A percentile compares a stretch with the other conserved stretches of the same genome.
phyloP scores from a whole-genome alignment of 2,329 filamentous ascomycete genomes.

The Fusarium nurragi region DNA sequence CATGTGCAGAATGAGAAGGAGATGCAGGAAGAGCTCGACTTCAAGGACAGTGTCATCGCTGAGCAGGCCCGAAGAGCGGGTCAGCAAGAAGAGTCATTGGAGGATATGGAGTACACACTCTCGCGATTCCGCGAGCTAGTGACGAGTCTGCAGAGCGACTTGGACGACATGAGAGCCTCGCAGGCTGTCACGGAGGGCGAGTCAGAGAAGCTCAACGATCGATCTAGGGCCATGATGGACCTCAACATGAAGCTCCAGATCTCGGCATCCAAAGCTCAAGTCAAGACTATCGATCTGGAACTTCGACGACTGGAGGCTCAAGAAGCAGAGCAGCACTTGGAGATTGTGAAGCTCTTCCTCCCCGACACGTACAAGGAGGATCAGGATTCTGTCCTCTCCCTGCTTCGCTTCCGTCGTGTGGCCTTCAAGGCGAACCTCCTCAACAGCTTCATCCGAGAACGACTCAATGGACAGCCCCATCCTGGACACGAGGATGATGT shows the following conservation, averaged over 20 bases:
- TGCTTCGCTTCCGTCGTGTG: slow-evolving; percentile 87
- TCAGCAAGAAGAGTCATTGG: slow-evolving; percentile 81
- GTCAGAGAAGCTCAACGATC: slow-evolving; percentile 86
- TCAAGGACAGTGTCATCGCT: slow-evolving; percentile 83
- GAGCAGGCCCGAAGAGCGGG: slow-evolving; percentile 78
- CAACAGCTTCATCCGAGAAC: slow-evolving; percentile 80
- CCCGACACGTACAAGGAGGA: slow-evolving; percentile 85
- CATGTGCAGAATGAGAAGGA: slow-evolving; percentile 94
- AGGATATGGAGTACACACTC: slow-evolving; percentile 91
- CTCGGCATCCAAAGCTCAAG: slow-evolving; percentile 89
- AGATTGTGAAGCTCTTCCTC: slow-evolving; percentile 88
- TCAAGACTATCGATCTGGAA: slow-evolving; percentile 94
- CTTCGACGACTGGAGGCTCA: slow-evolving; percentile 86
- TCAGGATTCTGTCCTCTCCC: slow-evolving; percentile 84
- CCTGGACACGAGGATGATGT: slow-evolving; percentile 79
- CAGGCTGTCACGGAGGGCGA: slow-evolving; percentile 93
- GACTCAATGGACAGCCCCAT: slow-evolving; percentile 73
- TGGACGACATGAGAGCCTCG: slow-evolving; percentile 92
- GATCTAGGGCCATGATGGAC: slow-evolving; percentile 95
- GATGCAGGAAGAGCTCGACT: slow-evolving; percentile 91
- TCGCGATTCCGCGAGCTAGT: slow-evolving; percentile 90
- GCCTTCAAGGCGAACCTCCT: slow-evolving; percentile 87
- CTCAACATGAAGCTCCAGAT: slow-evolving; percentile 93
- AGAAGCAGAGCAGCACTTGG: slow-evolving; percentile 86
- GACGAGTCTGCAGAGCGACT: slow-evolving; percentile 81